A percentile compares a stretch with the other conserved stretches of the same genome.
Conservation (phyloP, 768 basidiomycete species). For the Russula sp. region DNA sequence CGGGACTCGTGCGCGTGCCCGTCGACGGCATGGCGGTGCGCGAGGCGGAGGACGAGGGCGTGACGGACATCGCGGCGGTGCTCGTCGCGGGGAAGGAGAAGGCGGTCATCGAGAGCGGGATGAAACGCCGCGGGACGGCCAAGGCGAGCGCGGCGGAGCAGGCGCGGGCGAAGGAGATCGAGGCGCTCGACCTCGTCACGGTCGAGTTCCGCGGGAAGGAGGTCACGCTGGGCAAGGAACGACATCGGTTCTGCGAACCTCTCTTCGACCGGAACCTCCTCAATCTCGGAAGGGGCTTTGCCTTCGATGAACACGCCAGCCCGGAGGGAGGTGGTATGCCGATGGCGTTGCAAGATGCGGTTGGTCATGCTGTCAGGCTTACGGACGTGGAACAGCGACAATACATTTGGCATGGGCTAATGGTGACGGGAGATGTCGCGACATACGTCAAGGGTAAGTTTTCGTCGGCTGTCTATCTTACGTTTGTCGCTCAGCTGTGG, state of each 20-base stretch:
- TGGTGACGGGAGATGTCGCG: conserved; percentile 76
- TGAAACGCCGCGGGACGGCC: conserved; percentile 68
- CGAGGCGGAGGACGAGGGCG: conserved; percentile 69
- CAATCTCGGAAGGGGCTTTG: conserved; percentile 23
- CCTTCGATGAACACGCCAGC: conserved; percentile 20
- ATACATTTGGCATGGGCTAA: conserved; percentile 70
- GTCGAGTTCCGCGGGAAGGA: conserved; percentile 65
- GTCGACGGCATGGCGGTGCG: conserved; percentile 52
- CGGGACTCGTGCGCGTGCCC: conserved; percentile 64
- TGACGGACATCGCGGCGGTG: conserved; percentile 86
- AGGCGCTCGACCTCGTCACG: conserved; percentile 76
- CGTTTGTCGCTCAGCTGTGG: conserved; percentile 2
- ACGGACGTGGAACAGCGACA: conserved; percentile 61
- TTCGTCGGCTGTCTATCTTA: background rate
- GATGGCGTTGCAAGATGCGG: conserved; percentile 59
- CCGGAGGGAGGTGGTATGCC: conserved; percentile 26
- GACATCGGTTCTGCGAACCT: conserved; percentile 89
- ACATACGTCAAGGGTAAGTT: conserved; percentile 61
- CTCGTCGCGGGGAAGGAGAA: conserved; percentile 89
- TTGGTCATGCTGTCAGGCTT: conserved; percentile 55
- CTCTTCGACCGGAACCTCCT: conserved; percentile 70
- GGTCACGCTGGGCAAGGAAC: conserved; percentile 76
- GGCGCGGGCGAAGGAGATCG: conserved; percentile 75
- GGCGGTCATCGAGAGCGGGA: conserved; percentile 79
- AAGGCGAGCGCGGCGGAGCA: conserved; percentile 74